Percentiles rank a stretch among this genome's conserved stretches.
These are phyloP conservation scores for Agrocybe pediades DNA, from an alignment of 768 basidiomycete species.

Conservation along the genomic window DNA sequence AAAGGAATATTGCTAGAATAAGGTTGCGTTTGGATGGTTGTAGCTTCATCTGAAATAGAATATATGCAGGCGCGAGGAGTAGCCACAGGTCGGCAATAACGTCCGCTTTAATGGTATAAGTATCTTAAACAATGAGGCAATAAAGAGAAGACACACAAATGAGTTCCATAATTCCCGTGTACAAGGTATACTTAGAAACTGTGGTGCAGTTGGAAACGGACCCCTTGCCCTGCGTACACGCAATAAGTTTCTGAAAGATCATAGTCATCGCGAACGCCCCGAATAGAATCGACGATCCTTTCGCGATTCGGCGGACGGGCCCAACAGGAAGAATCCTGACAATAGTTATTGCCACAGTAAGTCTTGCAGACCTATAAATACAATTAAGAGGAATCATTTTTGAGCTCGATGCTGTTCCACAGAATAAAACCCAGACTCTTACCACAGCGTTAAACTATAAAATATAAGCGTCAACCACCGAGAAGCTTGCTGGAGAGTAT, in stretches of 20 bases:
- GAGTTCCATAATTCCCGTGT: slow-evolving; percentile 3
- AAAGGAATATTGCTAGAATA: slow-evolving; percentile 8
- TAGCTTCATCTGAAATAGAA: slow-evolving; percentile 8
- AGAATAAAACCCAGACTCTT: not conserved
- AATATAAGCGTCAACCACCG: not conserved
- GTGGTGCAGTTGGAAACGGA: not conserved
- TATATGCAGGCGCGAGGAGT: slow-evolving; percentile 2
- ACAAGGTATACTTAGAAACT: not conserved
- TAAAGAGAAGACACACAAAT: not conserved
- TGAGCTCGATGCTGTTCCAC: not conserved
- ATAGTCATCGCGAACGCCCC: slow-evolving; percentile 2
- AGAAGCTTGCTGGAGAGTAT: not conserved
- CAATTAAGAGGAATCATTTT: not conserved
- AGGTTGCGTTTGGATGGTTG: not conserved
- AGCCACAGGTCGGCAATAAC: slow-evolving; percentile 11
- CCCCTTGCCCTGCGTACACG: not conserved
- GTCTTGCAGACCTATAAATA: slow-evolving; percentile 6
- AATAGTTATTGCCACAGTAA: slow-evolving; percentile 16
- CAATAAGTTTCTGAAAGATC: slow-evolving; percentile 11
- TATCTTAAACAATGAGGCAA: not conserved
- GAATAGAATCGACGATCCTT: not conserved
- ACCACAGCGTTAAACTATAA: slow-evolving; percentile 2
- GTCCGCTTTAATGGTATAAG: not conserved
- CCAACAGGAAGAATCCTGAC: slow-evolving; percentile 9
- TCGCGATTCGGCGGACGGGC: not conserved